These are phyloP conservation scores for Colletotrichum melonis DNA, from an alignment of 2,329 filamentous ascomycete genomes.

Conservation along the genomic window DNA sequence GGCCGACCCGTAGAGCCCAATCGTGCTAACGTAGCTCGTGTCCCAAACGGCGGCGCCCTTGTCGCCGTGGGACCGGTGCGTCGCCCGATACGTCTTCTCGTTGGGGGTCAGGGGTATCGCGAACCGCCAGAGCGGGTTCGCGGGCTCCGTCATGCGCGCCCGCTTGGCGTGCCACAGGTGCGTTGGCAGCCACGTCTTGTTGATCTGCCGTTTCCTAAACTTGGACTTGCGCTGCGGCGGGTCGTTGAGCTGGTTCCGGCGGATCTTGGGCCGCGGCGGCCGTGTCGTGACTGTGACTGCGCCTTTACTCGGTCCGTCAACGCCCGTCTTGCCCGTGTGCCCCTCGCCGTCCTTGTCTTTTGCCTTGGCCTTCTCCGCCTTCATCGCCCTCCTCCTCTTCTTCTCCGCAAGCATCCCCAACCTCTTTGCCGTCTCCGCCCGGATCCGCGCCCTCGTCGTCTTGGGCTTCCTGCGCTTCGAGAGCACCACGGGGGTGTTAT, in stretches of 20 bases:
- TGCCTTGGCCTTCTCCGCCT: constrained; percentile 46
- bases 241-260: constrained; percentile 75
- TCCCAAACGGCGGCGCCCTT: constrained; percentile 91
- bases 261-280: constrained; percentile 71
- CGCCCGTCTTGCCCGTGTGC: constrained; percentile 16
- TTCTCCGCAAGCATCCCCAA: constrained; percentile 72
- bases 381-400: constrained; percentile 59
- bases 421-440: constrained; percentile 81
- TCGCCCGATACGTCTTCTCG: constrained; percentile 89
- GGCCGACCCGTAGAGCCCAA: constrained; percentile 77
- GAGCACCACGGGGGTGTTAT: constrained; percentile 88
- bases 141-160: constrained; percentile 85
- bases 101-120: constrained; percentile 86
- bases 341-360: constrained; percentile 44
- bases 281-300: constrained; percentile 51
- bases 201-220: constrained; percentile 85
- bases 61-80: constrained; percentile 81
- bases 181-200: constrained; percentile 95
- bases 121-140: constrained; percentile 89
- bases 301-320: constrained; percentile 36
- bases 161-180: constrained; percentile 95
- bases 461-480: constrained; percentile 70
- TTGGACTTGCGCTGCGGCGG: constrained; percentile 67
- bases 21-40: constrained; percentile 91
- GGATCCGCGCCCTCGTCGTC: constrained; percentile 68